Evolutionary conservation across 305 asterid species (phyloP), one percentile per base, ranked within the genome.

Genomic region (Plantago rigida): DNA sequence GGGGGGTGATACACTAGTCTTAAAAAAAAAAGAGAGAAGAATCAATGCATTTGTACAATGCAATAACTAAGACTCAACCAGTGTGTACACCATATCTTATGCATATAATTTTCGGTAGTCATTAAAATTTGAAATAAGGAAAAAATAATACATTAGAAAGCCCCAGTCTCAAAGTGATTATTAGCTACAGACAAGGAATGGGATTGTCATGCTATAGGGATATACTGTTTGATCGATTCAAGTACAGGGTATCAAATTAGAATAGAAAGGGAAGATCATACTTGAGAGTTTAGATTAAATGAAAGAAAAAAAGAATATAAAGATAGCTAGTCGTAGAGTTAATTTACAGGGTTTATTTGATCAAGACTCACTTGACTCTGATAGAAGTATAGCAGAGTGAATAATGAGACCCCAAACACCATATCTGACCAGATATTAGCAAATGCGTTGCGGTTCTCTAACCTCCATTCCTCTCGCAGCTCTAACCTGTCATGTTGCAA

Each of bases 371-470:
- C 99, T 78, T 86, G 82, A 79, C 72, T 81, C 74, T 81, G 87
- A 76, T 73, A 76, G 89, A 81, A 83, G 87, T 77, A 87, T 59
- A 92, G 79, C 71, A 92, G 86, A 78, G 81, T 45, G 78, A 92
- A 92, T 49, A 89, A 68, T 62, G 99, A 84, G 67, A 84, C 66
- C 74, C 97, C 99, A 75, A 83, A 93, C 76, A 83, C 88, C 70
- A 76, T 68, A 74, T 93, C 97, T 3, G 99, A 93, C 90, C 87
- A 93, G 69, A 93, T 93, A 81, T 93, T 89, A 53, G 99, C 99
- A 75, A 89, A 93, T 60, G 89, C 85, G 65, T 75, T 80, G 34
- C 97, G 95, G 78, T 93, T 93, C 72, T 85, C 95, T 73, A 93
- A 77, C 77, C 97, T 89, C 86, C 85, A 60, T 65, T 89, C 92